A percentile compares a stretch with the other conserved stretches of the same genome.
These are phyloP conservation scores for Leishmania braziliensis DNA, from an alignment of 208 protist genomes.

Conservation along the genomic window DNA sequence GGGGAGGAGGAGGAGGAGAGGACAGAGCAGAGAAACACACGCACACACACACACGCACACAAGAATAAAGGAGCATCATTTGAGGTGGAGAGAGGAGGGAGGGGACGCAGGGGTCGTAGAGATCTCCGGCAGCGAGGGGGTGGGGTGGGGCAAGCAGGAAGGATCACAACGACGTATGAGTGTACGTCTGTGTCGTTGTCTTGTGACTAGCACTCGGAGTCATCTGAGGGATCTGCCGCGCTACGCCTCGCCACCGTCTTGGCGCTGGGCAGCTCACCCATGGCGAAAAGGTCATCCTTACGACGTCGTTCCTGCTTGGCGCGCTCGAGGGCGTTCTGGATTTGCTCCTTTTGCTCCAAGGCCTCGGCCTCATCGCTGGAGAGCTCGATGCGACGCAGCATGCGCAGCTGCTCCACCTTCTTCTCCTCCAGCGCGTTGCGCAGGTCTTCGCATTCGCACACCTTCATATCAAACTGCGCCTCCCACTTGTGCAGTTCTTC, in stretches of 20 bases:
- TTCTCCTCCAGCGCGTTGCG: constrained; percentile 72
- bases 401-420: constrained; percentile 71
- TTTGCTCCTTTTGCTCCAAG: constrained; percentile 71
- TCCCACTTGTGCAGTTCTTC: constrained; percentile 52
- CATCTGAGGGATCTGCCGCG: constrained; percentile 15
- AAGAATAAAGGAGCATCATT: background rate
- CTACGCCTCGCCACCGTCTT: constrained; percentile 34
- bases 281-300: constrained; percentile 71
- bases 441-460: constrained; percentile 87
- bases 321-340: constrained; percentile 70
- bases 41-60: constrained; percentile 11
- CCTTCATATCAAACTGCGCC: constrained; percentile 77
- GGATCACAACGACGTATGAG: background rate
- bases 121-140: background rate
- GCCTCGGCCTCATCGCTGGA: constrained; percentile 59
- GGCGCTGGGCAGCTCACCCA: constrained; percentile 76
- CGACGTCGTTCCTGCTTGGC: constrained; percentile 73
- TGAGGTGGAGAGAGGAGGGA: constrained; percentile 16
- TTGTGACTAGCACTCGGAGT: constrained; percentile 21
- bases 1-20: background rate
- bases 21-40: background rate
- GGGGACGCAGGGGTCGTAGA: background rate
- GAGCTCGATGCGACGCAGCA: constrained; percentile 60
- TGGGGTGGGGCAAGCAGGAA: background rate
- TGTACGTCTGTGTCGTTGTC: background rate